phyloP scores from a whole-genome alignment of 169 alveolate species.

The Plasmodium blacklocki region DNA sequence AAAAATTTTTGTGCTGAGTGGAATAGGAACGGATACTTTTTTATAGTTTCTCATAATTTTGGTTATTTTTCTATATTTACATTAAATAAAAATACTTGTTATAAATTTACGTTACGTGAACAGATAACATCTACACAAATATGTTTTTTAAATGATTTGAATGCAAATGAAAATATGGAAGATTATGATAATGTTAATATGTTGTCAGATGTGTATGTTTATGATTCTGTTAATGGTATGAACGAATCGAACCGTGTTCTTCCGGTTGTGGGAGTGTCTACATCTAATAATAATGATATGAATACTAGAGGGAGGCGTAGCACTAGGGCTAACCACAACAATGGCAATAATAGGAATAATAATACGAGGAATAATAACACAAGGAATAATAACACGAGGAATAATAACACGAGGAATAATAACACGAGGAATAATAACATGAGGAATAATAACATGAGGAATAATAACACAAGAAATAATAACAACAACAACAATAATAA shows the following conservation, averaged over 20 bases:
- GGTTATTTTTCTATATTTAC: conserved; percentile 74
- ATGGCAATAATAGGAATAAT: not conserved
- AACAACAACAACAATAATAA: not conserved
- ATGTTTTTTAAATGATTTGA: conserved; percentile 16
- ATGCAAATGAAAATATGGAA: conserved; percentile 13
- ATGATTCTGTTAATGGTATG: conserved; percentile 3
- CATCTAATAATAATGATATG: too few species aligned
- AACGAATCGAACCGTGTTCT: not conserved
- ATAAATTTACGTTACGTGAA: conserved; percentile 56
- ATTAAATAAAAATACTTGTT: conserved; percentile 21
- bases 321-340: not conserved
- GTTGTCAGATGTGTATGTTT: conserved; percentile 31
- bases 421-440: not conserved
- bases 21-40: conserved; percentile 44
- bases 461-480: not conserved
- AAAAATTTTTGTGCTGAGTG: conserved; percentile 62
- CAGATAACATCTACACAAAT: conserved; percentile 58
- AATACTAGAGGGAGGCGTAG: not conserved
- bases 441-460: not conserved
- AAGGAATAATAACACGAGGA: not conserved
- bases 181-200: conserved; percentile 28
- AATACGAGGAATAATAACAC: not conserved
- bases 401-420: not conserved
- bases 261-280: too few species aligned
- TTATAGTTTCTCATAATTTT: conserved; percentile 69